Percentiles rank a stretch among this genome's conserved stretches.
phyloP scores from a whole-genome alignment of 2,329 filamentous ascomycete species.

The Parascedosporium putredinis region DNA sequence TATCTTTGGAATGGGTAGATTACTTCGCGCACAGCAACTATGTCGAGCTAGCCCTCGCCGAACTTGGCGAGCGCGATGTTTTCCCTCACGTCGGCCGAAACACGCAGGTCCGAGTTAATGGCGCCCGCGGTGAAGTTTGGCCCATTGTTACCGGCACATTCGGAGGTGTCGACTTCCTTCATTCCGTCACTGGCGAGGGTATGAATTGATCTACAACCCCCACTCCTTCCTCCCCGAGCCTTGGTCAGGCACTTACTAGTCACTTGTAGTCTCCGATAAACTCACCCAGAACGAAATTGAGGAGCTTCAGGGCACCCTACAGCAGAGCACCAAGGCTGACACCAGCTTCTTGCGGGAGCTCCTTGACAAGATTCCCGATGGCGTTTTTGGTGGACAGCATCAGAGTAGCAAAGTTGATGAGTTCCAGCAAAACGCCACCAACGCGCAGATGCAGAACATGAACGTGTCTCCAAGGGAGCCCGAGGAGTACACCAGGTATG shows the following conservation, averaged over 20 bases:
- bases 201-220: too few species aligned
- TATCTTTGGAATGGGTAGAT: slow-evolving; percentile 37
- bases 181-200: slow-evolving; percentile 68
- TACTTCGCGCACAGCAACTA: slow-evolving; percentile 94
- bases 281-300: slow-evolving; percentile 84
- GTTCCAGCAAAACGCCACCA: slow-evolving; percentile 64
- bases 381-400: slow-evolving; percentile 66
- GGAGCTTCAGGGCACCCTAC: slow-evolving; percentile 73
- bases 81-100: slow-evolving; percentile 79
- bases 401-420: slow-evolving; percentile 68
- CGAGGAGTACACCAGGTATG: slow-evolving; percentile 72
- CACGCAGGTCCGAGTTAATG: slow-evolving; percentile 60
- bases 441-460: slow-evolving; percentile 66
- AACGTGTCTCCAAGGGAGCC: slow-evolving; percentile 67
- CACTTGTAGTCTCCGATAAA: slow-evolving; percentile 67
- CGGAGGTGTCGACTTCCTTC: slow-evolving; percentile 87
- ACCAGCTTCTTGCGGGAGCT: slow-evolving; percentile 69
- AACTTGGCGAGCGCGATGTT: slow-evolving; percentile 68
- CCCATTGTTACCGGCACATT: slow-evolving; percentile 87
- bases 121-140: slow-evolving; percentile 57
- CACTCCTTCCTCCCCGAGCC: neutral
- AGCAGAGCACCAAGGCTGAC: slow-evolving; percentile 52
- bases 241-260: neutral
- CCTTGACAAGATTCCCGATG: slow-evolving; percentile 70
- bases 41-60: slow-evolving; percentile 75